Evolutionary conservation across 208 protist species (phyloP).

Genomic region (Wallacemonas collosoma): DNA sequence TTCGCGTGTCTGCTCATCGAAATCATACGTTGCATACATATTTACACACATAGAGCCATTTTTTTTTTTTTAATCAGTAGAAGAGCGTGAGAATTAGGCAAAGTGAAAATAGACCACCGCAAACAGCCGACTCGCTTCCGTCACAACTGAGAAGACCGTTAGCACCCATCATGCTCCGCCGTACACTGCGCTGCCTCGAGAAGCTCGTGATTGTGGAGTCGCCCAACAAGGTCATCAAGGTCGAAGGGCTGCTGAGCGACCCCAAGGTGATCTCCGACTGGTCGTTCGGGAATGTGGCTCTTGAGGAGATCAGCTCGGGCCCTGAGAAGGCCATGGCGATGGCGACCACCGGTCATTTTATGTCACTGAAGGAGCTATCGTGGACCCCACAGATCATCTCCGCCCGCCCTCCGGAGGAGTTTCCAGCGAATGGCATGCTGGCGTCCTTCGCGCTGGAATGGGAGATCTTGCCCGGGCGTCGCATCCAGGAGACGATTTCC

Average conservation of each 20-base stretch:
- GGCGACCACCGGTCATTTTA: slow-evolving; percentile 90
- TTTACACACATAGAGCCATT: too few species aligned
- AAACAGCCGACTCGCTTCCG: too few species aligned
- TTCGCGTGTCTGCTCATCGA: too few species aligned
- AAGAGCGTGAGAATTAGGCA: too few species aligned
- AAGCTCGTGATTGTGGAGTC: slow-evolving; percentile 93
- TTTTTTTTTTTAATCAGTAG: too few species aligned
- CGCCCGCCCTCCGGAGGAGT: slow-evolving; percentile 24
- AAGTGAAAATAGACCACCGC: too few species aligned
- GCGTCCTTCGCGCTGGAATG: slow-evolving; percentile 74
- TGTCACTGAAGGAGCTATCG: slow-evolving; percentile 76
- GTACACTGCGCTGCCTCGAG: slow-evolving; percentile 52
- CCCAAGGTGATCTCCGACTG: slow-evolving; percentile 82
- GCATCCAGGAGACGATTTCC: slow-evolving; percentile 81
- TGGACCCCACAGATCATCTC: slow-evolving; percentile 51
- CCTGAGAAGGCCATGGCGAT: slow-evolving; percentile 79
- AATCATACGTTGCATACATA: too few species aligned
- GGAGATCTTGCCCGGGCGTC: slow-evolving; percentile 71
- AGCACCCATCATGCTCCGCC: slow-evolving; percentile 44
- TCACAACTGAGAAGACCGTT: too few species aligned
- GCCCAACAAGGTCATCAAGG: slow-evolving; percentile 91
- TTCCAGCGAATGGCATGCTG: slow-evolving; percentile 63
- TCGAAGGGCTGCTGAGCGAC: slow-evolving; percentile 83
- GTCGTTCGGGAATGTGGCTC: slow-evolving; percentile 61
- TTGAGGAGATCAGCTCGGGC: slow-evolving; percentile 48